A percentile compares a stretch with the other conserved stretches of the same genome.
Evolutionary conservation across 306 rosid species (phyloP).

Genomic region (Purshia tridentata): DNA sequence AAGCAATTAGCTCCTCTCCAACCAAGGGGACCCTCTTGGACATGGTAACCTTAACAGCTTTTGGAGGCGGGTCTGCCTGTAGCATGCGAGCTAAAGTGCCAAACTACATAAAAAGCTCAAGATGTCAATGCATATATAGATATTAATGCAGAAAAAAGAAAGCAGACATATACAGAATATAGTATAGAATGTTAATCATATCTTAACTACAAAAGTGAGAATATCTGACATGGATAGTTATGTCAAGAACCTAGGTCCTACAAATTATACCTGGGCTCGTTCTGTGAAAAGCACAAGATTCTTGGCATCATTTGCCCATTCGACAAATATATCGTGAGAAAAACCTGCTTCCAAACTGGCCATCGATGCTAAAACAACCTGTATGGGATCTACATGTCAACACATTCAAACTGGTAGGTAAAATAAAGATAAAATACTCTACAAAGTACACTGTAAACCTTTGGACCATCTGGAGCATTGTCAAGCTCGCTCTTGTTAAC

Average conservation of each 20-base stretch:
- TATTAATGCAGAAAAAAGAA: slow-evolving; percentile 4
- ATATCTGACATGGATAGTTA: slow-evolving; percentile 15
- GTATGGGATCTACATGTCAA: slow-evolving; percentile 25
- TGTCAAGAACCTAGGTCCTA: slow-evolving; percentile 13
- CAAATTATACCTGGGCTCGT: slow-evolving; percentile 79
- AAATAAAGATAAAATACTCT: slow-evolving; percentile 20
- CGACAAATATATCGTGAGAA: slow-evolving; percentile 94
- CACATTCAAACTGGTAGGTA: background rate
- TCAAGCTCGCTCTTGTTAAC: slow-evolving; percentile 84
- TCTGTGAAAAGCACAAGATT: slow-evolving; percentile 91
- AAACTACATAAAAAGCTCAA: slow-evolving; percentile 51
- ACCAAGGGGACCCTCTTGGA: slow-evolving; percentile 94
- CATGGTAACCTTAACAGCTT: slow-evolving; percentile 91
- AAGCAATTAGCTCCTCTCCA: slow-evolving; percentile 90
- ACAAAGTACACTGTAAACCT: slow-evolving; percentile 47
- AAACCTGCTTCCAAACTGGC: slow-evolving; percentile 99
- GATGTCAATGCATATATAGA: slow-evolving; percentile 1
- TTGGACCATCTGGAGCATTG: slow-evolving; percentile 90
- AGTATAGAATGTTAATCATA: slow-evolving; percentile 16
- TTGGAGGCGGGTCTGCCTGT: slow-evolving; percentile 98
- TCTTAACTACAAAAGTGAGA: slow-evolving; percentile 5
- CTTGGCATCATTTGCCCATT: slow-evolving; percentile 76
- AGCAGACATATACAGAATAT: background rate
- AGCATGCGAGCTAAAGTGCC: slow-evolving; percentile 95
- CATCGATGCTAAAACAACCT: slow-evolving; percentile 98